Conservation (phyloP, 2,329 filamentous ascomycete species). For the Fusarium drepaniforme region DNA sequence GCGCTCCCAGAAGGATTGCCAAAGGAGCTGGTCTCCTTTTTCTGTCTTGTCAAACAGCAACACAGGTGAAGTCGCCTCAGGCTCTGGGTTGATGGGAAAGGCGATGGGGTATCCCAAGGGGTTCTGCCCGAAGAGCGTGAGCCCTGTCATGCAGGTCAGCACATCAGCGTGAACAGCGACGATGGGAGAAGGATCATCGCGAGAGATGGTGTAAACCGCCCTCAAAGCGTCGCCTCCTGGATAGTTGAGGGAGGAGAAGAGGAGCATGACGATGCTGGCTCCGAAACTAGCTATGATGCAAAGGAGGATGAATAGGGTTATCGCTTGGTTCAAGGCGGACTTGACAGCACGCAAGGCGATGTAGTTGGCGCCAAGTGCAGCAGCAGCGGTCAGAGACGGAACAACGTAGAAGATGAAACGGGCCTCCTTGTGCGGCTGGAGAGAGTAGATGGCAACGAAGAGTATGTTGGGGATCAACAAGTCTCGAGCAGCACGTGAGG, state of each 20-base stretch:
- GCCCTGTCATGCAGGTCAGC: constrained; percentile 77
- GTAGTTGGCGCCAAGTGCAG: constrained; percentile 79
- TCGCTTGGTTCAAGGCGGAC: constrained; percentile 64
- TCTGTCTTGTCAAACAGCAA: constrained; percentile 74
- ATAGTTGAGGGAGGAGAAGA: constrained; percentile 90
- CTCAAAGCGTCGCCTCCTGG: constrained; percentile 86
- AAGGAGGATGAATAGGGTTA: constrained; percentile 66
- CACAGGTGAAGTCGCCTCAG: constrained; percentile 40
- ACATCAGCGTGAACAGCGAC: constrained; percentile 73
- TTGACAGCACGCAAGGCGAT: constrained; percentile 75
- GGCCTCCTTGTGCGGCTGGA: constrained; percentile 95
- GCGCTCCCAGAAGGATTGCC: constrained; percentile 69
- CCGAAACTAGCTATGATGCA: constrained; percentile 72
- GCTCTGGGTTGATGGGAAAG: constrained; percentile 33
- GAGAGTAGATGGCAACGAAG: constrained; percentile 85
- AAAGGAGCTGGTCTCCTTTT: constrained; percentile 51
- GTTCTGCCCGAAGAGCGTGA: constrained; percentile 73
- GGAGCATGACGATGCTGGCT: constrained; percentile 75
- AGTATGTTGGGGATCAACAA: constrained; percentile 75
- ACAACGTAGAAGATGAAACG: constrained; percentile 93
- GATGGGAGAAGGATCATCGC: constrained; percentile 35
- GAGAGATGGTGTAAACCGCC: constrained; percentile 58
- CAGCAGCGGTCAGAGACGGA: constrained; percentile 82
- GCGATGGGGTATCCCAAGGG: constrained; percentile 52
- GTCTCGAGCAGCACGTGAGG: constrained; percentile 55